Conservation (phyloP, 768 basidiomycete genomes). For the Trametes cinnabarina region DNA sequence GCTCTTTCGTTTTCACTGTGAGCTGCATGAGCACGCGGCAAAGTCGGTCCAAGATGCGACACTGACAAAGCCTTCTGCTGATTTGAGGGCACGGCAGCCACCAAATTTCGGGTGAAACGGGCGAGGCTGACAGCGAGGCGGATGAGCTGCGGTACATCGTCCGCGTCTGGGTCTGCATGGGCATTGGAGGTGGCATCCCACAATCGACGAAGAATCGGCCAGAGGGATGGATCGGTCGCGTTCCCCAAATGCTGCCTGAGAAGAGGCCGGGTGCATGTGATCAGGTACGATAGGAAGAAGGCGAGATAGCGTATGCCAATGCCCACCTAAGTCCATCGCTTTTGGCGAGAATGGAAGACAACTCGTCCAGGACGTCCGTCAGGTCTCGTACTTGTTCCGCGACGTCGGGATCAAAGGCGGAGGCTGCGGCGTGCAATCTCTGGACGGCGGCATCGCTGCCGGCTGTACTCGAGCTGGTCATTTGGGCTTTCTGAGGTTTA, state of each 20-base stretch:
- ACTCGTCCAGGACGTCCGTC: constrained; percentile 45
- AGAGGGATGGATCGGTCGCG: constrained; percentile 43
- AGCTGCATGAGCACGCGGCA: neutral
- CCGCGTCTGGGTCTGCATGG: constrained; percentile 44
- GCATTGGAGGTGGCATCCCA: constrained; percentile 43
- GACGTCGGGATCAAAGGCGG: constrained; percentile 37
- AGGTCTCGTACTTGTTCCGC: constrained; percentile 21
- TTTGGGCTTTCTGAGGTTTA: neutral
- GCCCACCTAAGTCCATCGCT: constrained; percentile 37
- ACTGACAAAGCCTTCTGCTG: constrained; percentile 75
- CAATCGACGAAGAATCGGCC: constrained; percentile 51
- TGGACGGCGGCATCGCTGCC: neutral
- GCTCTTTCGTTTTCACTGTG: constrained; percentile 67
- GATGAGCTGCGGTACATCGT: constrained; percentile 31
- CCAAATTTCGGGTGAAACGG: constrained; percentile 81
- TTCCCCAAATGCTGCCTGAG: constrained; percentile 37
- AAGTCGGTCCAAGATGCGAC: neutral
- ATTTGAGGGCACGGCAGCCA: constrained; percentile 71
- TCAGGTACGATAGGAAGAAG: neutral
- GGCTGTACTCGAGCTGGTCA: neutral
- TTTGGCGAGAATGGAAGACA: constrained; percentile 51
- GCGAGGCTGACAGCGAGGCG: constrained; percentile 42
- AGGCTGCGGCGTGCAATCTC: constrained; percentile 43
- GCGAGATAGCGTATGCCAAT: neutral
- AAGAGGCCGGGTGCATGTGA: neutral